Percentiles rank a stretch among this genome's conserved stretches.
These are phyloP conservation scores for Aquilaria sinensis DNA, from an alignment of 345 rosid genomes.

Conservation along the genomic window DNA sequence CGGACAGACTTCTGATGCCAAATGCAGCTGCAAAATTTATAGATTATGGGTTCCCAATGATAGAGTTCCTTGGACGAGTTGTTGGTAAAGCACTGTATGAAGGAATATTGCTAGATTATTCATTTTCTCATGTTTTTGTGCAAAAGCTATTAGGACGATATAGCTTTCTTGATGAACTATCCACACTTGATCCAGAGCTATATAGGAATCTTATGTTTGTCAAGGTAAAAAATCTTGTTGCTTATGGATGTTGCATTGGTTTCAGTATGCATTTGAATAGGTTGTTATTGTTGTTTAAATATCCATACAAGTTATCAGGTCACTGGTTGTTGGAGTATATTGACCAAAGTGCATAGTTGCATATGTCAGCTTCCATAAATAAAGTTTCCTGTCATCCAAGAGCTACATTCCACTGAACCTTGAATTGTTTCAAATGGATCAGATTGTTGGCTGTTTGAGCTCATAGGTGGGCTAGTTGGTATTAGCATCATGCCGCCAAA, in stretches of 20 bases:
- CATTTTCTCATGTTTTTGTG: constrained; percentile 87
- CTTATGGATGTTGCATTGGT: constrained; percentile 2
- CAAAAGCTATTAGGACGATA: constrained; percentile 93
- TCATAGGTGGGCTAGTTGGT: too few species aligned
- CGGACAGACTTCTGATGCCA: constrained; percentile 85
- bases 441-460: too few species aligned
- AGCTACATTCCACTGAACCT: too few species aligned
- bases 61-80: constrained; percentile 96
- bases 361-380: too few species aligned
- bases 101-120: constrained; percentile 90
- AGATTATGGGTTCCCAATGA: constrained; percentile 85
- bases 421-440: too few species aligned
- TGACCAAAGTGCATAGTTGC: too few species aligned
- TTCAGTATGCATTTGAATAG: too few species aligned
- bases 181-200: constrained; percentile 92
- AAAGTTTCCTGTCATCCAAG: too few species aligned
- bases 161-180: constrained; percentile 95
- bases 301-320: too few species aligned
- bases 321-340: too few species aligned
- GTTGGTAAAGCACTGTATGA: constrained; percentile 98
- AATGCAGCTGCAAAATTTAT: constrained; percentile 78
- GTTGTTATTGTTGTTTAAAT: too few species aligned
- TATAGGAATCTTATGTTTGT: constrained; percentile 88
- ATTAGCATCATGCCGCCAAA: too few species aligned
- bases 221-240: constrained; percentile 56